These are phyloP conservation scores for Penicillium turbatum DNA, from an alignment of 495 filamentous ascomycete species.

Conservation along the genomic window DNA sequence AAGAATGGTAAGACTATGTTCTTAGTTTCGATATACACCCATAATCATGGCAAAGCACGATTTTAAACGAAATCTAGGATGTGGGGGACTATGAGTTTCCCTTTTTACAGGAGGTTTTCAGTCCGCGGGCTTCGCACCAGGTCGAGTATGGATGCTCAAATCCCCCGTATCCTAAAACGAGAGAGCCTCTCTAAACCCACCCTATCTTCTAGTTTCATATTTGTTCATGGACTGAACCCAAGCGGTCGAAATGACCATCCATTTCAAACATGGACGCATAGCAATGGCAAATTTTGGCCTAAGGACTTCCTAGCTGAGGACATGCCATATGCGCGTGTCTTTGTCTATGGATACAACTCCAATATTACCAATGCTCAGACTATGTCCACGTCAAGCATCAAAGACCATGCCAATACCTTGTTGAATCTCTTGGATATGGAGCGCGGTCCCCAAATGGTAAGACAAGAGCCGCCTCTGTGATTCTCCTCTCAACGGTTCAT, in stretches of 20 bases:
- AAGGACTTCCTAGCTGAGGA: slow-evolving; percentile 38
- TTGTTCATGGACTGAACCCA: slow-evolving; percentile 40
- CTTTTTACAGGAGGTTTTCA: slow-evolving; percentile 34
- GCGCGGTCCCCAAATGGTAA: slow-evolving; percentile 26
- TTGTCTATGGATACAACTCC: slow-evolving; percentile 44
- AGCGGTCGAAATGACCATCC: slow-evolving; percentile 37
- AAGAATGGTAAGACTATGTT: neutral
- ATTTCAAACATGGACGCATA: slow-evolving; percentile 38
- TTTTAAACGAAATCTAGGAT: slow-evolving; percentile 16
- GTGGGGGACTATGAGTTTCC: slow-evolving; percentile 30
- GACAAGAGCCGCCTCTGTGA: neutral
- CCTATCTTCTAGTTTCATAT: slow-evolving; percentile 26
- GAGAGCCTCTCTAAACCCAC: neutral
- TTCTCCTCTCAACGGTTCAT: neutral
- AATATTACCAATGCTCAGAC: slow-evolving; percentile 35
- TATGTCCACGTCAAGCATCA: slow-evolving; percentile 38
- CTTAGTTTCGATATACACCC: too few species aligned
- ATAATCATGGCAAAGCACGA: neutral
- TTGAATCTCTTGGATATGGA: slow-evolving; percentile 37
- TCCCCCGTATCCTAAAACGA: neutral
- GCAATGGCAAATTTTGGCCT: slow-evolving; percentile 40
- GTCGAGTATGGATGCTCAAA: slow-evolving; percentile 25
- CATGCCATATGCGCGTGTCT: slow-evolving; percentile 36
- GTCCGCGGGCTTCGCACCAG: slow-evolving; percentile 26
- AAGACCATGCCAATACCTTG: slow-evolving; percentile 38